phyloP scores from a whole-genome alignment of 306 rosid genomes.

The Rosa chinensis region DNA sequence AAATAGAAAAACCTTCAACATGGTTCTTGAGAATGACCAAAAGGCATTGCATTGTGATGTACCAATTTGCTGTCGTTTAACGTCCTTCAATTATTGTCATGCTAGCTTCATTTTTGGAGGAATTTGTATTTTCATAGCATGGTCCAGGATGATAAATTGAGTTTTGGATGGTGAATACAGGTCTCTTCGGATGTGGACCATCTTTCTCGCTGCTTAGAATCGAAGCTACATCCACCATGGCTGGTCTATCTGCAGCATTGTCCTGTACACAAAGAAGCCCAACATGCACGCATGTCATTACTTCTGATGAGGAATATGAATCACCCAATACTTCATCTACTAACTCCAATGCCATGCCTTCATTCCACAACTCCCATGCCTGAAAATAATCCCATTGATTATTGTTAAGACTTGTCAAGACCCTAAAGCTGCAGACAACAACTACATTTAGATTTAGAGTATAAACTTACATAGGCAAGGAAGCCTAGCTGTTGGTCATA shows the following conservation, averaged over 20 bases:
- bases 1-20: too few species aligned
- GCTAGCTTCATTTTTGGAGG: conserved; percentile 18
- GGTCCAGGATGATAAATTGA: neutral
- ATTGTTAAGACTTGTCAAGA: too few species aligned
- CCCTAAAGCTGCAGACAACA: too few species aligned
- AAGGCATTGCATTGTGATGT: too few species aligned
- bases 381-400: too few species aligned
- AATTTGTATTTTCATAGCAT: neutral
- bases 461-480: conserved; percentile 28
- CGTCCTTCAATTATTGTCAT: conserved; percentile 4
- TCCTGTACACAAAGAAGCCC: conserved; percentile 31
- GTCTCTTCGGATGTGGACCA: conserved; percentile 24
- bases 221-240: conserved; percentile 19
- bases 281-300: conserved; percentile 17
- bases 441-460: neutral
- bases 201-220: conserved; percentile 20
- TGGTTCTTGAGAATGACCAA: too few species aligned
- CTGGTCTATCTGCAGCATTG: conserved; percentile 22
- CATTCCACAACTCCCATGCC: conserved; percentile 17
- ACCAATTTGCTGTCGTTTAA: neutral
- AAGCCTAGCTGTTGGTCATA: conserved; percentile 19
- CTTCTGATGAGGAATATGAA: neutral
- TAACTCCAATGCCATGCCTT: conserved; percentile 1
- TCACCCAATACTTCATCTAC: conserved; percentile 12
- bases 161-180: conserved; percentile 8